phyloP scores from a whole-genome alignment of 2,329 filamentous ascomycete species.

The Fusarium xyrophilum region DNA sequence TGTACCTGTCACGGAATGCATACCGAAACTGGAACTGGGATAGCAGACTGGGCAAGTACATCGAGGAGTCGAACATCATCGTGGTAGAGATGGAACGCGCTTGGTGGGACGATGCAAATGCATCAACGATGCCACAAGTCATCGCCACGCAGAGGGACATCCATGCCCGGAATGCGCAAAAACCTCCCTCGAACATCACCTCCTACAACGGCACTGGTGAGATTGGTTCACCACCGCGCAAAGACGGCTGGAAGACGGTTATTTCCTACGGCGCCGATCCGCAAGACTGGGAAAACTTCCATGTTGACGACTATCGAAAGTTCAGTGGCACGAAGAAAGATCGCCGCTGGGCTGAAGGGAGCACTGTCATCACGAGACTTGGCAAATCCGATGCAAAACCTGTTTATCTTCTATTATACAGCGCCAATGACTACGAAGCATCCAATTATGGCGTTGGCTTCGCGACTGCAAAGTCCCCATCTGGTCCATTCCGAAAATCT shows the following conservation, averaged over 20 bases:
- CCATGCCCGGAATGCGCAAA: constrained; percentile 39
- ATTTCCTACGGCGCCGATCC: constrained; percentile 47
- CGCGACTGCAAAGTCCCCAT: constrained; percentile 43
- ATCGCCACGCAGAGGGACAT: constrained; percentile 40
- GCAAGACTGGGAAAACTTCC: constrained; percentile 48
- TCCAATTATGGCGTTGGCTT: constrained; percentile 50
- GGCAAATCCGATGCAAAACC: constrained; percentile 32
- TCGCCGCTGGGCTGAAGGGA: constrained; percentile 48
- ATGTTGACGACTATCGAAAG: constrained; percentile 45
- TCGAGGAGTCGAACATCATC: constrained; percentile 50
- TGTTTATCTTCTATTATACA: constrained; percentile 40
- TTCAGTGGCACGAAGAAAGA: constrained; percentile 48
- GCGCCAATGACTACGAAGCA: constrained; percentile 47
- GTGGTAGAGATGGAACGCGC: constrained; percentile 45
- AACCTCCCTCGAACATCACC: constrained; percentile 42
- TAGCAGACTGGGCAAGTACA: constrained; percentile 43
- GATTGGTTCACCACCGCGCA: constrained; percentile 45
- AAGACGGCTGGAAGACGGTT: constrained; percentile 48
- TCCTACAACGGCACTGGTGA: constrained; percentile 48
- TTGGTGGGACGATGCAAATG: constrained; percentile 48
- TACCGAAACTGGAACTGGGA: constrained; percentile 51
- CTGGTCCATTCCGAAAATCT: constrained; percentile 46
- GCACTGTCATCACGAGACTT: constrained; percentile 41
- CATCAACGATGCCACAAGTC: constrained; percentile 47
- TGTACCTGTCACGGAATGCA: constrained; percentile 47